Conservation (phyloP, 2,329 filamentous ascomycete genomes). For the Mollisiaceae sp. region DNA sequence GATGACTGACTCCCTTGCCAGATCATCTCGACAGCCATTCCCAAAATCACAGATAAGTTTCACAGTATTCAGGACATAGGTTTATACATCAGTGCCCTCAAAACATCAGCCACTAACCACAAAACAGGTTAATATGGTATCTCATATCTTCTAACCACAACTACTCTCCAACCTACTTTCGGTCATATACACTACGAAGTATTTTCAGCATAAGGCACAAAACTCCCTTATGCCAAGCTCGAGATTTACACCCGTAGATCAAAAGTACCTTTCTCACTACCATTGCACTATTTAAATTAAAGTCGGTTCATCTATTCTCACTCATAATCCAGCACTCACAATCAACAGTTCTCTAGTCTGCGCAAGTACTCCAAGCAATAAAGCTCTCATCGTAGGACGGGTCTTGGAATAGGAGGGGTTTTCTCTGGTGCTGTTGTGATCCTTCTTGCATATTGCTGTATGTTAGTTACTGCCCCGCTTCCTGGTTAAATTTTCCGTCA, state of each 20-base stretch:
- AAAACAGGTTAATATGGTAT: constrained; percentile 41
- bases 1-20: neutral
- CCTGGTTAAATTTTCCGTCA: neutral
- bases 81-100: constrained; percentile 15
- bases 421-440: constrained; percentile 43
- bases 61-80: constrained; percentile 36
- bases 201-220: constrained; percentile 34
- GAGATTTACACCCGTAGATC: constrained; percentile 23
- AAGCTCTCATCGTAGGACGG: constrained; percentile 44
- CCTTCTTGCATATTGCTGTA: constrained; percentile 39
- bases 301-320: constrained; percentile 24
- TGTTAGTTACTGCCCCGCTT: constrained; percentile 16
- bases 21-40: constrained; percentile 46
- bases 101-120: neutral
- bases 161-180: constrained; percentile 39
- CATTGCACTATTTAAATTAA: constrained; percentile 43
- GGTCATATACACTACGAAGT: constrained; percentile 42
- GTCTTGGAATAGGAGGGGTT: constrained; percentile 41
- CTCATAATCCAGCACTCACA: constrained; percentile 12
- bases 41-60: constrained; percentile 45
- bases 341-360: constrained; percentile 41
- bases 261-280: constrained; percentile 40
- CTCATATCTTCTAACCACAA: constrained; percentile 44
- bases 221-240: neutral
- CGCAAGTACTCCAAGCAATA: constrained; percentile 42